Percentiles rank a stretch among this genome's conserved stretches.
These are phyloP conservation scores for Penicillium sp. DNA, from an alignment of 2,329 filamentous ascomycete species.

Conservation along the genomic window DNA sequence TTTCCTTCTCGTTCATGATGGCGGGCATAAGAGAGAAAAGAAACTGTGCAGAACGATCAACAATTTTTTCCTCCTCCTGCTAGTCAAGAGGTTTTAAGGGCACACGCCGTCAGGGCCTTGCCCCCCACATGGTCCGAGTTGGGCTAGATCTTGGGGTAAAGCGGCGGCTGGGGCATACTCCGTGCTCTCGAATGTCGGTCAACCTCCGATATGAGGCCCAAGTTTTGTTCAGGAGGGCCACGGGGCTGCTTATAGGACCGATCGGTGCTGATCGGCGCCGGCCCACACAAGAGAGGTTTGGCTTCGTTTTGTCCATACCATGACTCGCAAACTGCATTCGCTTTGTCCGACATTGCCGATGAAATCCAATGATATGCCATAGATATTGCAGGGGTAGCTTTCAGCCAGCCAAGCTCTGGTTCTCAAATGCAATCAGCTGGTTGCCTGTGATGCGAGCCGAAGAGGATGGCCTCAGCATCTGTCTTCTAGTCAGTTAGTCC, in stretches of 20 bases:
- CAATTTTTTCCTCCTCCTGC: conserved; percentile 5
- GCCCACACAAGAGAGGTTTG: neutral
- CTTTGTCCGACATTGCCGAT: neutral
- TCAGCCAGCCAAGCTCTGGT: neutral
- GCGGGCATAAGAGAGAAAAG: neutral
- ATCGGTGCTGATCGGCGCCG: neutral
- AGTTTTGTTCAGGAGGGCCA: neutral
- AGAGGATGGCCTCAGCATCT: neutral
- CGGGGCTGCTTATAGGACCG: neutral
- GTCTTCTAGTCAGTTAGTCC: neutral
- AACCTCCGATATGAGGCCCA: conserved; percentile 15
- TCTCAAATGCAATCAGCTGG: neutral
- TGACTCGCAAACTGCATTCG: neutral
- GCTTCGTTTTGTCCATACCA: neutral
- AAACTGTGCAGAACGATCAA: neutral
- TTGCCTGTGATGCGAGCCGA: neutral
- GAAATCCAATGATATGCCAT: neutral
- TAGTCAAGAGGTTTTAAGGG: conserved; percentile 7
- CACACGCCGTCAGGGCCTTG: neutral
- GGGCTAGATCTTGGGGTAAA: conserved; percentile 11
- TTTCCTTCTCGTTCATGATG: conserved; percentile 29
- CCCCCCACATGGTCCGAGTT: conserved; percentile 16
- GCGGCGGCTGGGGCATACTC: neutral
- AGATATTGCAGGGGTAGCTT: neutral
- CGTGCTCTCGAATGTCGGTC: conserved; percentile 18